phyloP scores from a whole-genome alignment of 257 asterid species.

The Eucommia ulmoides region DNA sequence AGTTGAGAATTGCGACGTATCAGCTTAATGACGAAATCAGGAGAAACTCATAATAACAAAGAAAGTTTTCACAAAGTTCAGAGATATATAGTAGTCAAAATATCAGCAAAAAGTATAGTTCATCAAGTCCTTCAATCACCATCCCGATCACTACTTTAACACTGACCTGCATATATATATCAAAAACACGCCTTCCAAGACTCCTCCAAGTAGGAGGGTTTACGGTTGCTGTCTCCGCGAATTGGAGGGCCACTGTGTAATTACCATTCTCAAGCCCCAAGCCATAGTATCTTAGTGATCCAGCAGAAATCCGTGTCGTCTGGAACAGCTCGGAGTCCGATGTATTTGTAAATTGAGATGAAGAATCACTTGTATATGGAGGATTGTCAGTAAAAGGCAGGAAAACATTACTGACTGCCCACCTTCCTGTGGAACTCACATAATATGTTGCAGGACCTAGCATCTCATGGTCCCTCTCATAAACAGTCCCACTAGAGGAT shows the following conservation, averaged over 20 bases:
- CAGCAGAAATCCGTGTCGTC: neutral
- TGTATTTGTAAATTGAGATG: neutral
- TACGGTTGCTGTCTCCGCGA: neutral
- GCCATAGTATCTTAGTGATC: neutral
- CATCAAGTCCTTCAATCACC: too few species aligned
- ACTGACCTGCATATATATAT: neutral
- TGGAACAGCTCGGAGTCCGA: neutral
- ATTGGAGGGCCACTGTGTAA: neutral
- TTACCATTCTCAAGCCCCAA: neutral
- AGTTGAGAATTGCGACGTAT: too few species aligned
- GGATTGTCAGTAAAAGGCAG: neutral
- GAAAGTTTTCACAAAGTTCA: neutral
- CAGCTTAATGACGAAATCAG: too few species aligned
- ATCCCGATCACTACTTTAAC: neutral
- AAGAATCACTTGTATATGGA: neutral
- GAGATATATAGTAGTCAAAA: too few species aligned
- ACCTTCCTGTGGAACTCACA: neutral
- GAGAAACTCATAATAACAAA: too few species aligned
- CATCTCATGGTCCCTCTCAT: neutral
- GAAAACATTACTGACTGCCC: neutral
- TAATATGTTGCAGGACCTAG: neutral
- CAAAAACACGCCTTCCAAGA: conserved; percentile 1
- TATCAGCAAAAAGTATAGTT: too few species aligned
- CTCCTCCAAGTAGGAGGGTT: neutral
- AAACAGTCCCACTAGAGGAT: neutral